Base-by-base conservation (phyloP, 2,329 filamentous ascomycete species). In the Seiridium unicorne region DNA sequence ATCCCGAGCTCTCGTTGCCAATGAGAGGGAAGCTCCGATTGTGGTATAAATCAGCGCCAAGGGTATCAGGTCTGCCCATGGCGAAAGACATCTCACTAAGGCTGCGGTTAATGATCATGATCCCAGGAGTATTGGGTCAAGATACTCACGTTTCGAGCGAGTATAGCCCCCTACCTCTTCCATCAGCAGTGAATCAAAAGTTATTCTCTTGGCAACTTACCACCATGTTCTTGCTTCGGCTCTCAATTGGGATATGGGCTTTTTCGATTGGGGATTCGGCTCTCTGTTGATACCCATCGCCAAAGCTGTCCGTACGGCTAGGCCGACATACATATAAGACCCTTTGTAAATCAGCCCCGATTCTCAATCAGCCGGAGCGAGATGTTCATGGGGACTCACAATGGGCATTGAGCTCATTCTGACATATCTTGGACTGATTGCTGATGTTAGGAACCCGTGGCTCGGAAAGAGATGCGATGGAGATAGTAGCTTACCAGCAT, bases 351-450 rank as follows among this genome's bases (percentile, higher is more conserved):
- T 26, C 18, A 26, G 18, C 18, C 18, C 18, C 18, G 18, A 26
- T 26, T 26, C 18, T 26, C 18, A 26, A 26, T 26, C 18, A 26
- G 18, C 18, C 18, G 18, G 18, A 26, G 18, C 18, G 18, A 26
- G 18, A 26, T 26, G 18, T 26, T 26, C 18, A 26, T 4, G 4
- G 6, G 7, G 4, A 68, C 75, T 63, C 54, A 79, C 77, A 69
- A 60, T 81, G 77, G 5, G 77, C 77, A 55, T 80, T 80, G 4
- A 82, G 69, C 61, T 81, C 78, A 55, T 81, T 80, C 60, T 81
- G 79, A 61, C 78, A 81, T 3, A 81, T 73, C 64, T 81, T 81
- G 5, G 78, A 75, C 76, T 78, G 11, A 11, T 18, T 8, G 18
- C 1, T 4, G 11, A 9, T 64, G 31, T 61, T 53, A 42, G 54